Evolutionary conservation across 768 basidiomycete species (phyloP).

Genomic region (Mrakia gelida): DNA sequence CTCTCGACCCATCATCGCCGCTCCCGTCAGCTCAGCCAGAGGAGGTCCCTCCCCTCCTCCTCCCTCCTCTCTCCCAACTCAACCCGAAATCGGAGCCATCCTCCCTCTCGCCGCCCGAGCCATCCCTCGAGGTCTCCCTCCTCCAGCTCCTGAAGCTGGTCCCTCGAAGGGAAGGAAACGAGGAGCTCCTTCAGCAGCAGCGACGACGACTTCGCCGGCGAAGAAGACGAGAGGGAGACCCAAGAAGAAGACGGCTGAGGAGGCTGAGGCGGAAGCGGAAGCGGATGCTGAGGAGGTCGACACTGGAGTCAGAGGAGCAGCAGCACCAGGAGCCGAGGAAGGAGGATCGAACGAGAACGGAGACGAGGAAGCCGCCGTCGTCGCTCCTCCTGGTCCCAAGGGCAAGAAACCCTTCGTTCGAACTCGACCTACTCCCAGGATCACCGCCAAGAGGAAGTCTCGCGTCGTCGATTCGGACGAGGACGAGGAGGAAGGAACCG

Average conservation of each 20-base stretch:
- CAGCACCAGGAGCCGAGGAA: background rate
- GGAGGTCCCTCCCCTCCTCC: background rate
- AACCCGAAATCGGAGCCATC: background rate
- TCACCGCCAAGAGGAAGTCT: background rate
- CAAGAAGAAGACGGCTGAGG: background rate
- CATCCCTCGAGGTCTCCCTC: background rate
- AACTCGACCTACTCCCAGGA: background rate
- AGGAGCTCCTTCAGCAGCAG: background rate
- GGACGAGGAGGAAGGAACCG: background rate
- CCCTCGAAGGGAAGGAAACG: background rate
- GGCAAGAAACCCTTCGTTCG: background rate
- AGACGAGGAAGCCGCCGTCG: background rate
- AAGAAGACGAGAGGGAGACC: background rate
- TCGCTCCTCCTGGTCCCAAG: slow-evolving; percentile 1
- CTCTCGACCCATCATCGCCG: background rate
- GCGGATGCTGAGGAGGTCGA: background rate
- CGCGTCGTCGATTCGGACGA: slow-evolving; percentile 6
- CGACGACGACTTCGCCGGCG: background rate
- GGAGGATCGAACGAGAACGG: background rate
- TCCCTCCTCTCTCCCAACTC: background rate
- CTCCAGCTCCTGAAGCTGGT: background rate
- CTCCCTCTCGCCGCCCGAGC: background rate
- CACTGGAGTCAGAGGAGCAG: background rate
- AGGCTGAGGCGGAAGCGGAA: background rate
- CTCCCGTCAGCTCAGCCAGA: slow-evolving; percentile 5